Base-by-base conservation (phyloP, 2,329 filamentous ascomycete genomes). In the Calonectria honghensis region DNA sequence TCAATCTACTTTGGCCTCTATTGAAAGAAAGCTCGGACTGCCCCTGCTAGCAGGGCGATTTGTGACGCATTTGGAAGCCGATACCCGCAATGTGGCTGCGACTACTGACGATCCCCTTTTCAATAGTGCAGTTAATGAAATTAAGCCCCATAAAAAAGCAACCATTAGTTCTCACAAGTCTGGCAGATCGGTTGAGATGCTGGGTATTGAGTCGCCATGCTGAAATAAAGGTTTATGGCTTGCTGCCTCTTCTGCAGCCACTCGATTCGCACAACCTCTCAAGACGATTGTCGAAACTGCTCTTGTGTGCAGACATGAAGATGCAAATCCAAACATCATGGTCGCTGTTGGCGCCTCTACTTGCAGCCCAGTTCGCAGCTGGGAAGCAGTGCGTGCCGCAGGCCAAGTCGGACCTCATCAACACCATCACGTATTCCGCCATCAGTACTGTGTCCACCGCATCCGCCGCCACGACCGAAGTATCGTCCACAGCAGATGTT, bases 81-180 rank as follows among this genome's bases (percentile, higher is more conserved):
- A 35, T n/a, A 31, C 51, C 16, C 27, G 18, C 27, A 32, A 32
- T 32, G 18, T 4, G 52, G 29, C 29, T 3, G 52, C 29, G 16
- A 57, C 29, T 35, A 57, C n/a, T n/a, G 29, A 57, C 6, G 29
- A 29, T 1, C 27, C 18, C 50, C 50, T 52, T 7, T 7, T 37
- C 3, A 3, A 39, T 11, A n/a, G 29, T 10, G 29, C 18, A 57
- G 4, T 14, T 54, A 16, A 35, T 29, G 29, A 57, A 57, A 57
- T 57, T 57, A 57, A 57, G 52, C n/a, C 52, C 18, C 29, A 57
- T 4, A 57, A 57, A 57, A 57, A 31, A 45, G 27, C 7, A 32
- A 35, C 52, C 18, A n/a, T 10, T 16, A 32, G 14, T 35, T 29
- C 2, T 20, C 39, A 7, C 16, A 6, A 18, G 20, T 41, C 14